These are phyloP conservation scores for Marchantia polymorpha DNA, from an alignment of 225 moss, liverwort and hornwort species.

Conservation along the genomic window DNA sequence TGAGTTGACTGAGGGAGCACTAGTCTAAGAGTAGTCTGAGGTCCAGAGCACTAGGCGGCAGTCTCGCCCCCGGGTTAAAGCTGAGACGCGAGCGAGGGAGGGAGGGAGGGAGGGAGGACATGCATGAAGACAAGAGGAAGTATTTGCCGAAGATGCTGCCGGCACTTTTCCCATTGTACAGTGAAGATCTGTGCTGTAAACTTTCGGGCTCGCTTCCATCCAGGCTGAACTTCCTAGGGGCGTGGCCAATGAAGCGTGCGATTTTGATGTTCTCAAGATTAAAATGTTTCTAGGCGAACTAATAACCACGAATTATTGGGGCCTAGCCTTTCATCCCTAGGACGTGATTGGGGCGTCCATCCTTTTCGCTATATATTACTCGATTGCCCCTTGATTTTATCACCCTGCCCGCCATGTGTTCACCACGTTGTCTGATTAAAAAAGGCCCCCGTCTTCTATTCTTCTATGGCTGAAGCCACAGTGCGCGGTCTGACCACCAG, in stretches of 20 bases:
- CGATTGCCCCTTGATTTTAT: neutral
- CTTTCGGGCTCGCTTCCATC: neutral
- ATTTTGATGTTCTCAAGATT: neutral
- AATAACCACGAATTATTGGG: no score
- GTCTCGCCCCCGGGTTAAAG: neutral
- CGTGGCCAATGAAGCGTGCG: conserved; percentile 9
- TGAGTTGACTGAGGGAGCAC: neutral
- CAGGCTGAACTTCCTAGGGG: neutral
- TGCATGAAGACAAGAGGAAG: no score
- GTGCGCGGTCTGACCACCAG: neutral
- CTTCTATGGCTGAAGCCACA: no score
- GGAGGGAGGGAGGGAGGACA: neutral
- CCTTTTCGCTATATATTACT: no score
- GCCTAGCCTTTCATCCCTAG: no score
- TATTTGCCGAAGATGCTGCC: neutral
- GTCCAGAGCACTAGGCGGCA: neutral
- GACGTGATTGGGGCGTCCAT: no score
- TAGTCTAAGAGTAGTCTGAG: neutral
- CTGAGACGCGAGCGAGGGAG: neutral
- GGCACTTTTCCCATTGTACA: neutral
- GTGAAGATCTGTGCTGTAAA: neutral
- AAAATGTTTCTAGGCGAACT: neutral
- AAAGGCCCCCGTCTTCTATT: neutral
- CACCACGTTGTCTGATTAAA: neutral
- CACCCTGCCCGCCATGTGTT: neutral